Evolutionary conservation across 345 rosid genomes (phyloP).

Genomic region (Hevea brasiliensis): DNA sequence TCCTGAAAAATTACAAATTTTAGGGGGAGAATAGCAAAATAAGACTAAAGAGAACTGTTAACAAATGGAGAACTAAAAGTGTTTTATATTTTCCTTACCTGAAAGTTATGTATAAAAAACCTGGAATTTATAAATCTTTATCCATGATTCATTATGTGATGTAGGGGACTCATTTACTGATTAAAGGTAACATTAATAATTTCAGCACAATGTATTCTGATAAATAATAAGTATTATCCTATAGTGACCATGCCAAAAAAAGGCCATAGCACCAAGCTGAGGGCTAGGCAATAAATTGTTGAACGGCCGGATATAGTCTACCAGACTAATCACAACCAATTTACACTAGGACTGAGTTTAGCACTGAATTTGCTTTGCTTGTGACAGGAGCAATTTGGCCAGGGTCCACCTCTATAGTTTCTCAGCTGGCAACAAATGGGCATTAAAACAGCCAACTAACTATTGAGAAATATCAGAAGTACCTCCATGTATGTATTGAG

Average conservation of each 20-base stretch:
- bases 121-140: background rate
- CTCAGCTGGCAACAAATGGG: background rate
- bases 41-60: background rate
- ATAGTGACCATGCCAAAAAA: background rate
- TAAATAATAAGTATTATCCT: background rate
- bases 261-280: background rate
- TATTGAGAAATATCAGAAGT: background rate
- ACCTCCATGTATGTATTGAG: background rate
- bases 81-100: background rate
- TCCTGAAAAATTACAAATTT: constrained; percentile 28
- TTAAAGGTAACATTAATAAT: background rate
- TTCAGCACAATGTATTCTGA: too few relatives aligned
- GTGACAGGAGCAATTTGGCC: background rate
- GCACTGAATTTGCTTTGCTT: background rate
- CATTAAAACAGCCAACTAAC: background rate
- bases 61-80: background rate
- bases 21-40: background rate
- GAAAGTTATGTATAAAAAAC: background rate
- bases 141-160: background rate
- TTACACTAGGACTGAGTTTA: background rate
- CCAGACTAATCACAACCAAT: too few relatives aligned
- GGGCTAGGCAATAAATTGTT: background rate
- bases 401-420: background rate
- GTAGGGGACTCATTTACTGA: background rate
- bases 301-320: background rate